phyloP scores from a whole-genome alignment of 768 basidiomycete species.

The Russula ochroleuca region DNA sequence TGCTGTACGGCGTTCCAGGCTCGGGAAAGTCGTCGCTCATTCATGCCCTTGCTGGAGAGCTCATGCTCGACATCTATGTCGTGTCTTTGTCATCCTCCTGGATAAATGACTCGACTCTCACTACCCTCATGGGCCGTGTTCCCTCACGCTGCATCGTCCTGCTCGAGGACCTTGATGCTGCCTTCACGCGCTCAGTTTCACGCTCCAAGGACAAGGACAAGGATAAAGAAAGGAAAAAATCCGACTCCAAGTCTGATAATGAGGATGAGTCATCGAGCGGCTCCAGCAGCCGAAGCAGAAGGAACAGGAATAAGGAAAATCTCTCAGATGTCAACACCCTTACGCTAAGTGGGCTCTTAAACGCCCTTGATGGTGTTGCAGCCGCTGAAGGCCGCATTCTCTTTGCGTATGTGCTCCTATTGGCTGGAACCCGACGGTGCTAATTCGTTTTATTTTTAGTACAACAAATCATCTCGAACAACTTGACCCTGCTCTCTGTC shows the following conservation, averaged over 20 bases:
- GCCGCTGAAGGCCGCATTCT: conserved; percentile 84
- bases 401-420: conserved; percentile 66
- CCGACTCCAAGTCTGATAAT: conserved; percentile 36
- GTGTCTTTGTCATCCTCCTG: conserved; percentile 81
- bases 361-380: conserved; percentile 82
- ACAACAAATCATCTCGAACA: conserved; percentile 91
- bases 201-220: conserved; percentile 55
- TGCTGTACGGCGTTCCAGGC: conserved; percentile 79
- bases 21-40: conserved; percentile 85
- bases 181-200: conserved; percentile 71
- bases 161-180: conserved; percentile 87
- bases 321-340: conserved; percentile 78
- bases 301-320: conserved; percentile 50
- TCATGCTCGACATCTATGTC: conserved; percentile 89
- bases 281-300: conserved; percentile 39
- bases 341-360: conserved; percentile 74
- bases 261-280: conserved; percentile 35
- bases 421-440: conserved; percentile 5
- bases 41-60: conserved; percentile 81
- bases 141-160: conserved; percentile 82
- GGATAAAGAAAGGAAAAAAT: conserved; percentile 38
- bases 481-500: conserved; percentile 85
- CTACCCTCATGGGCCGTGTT: conserved; percentile 81
- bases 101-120: conserved; percentile 85
- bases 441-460: conserved; percentile 38